Conservation (phyloP, 78 protist species). For the Ministeria vibrans region DNA sequence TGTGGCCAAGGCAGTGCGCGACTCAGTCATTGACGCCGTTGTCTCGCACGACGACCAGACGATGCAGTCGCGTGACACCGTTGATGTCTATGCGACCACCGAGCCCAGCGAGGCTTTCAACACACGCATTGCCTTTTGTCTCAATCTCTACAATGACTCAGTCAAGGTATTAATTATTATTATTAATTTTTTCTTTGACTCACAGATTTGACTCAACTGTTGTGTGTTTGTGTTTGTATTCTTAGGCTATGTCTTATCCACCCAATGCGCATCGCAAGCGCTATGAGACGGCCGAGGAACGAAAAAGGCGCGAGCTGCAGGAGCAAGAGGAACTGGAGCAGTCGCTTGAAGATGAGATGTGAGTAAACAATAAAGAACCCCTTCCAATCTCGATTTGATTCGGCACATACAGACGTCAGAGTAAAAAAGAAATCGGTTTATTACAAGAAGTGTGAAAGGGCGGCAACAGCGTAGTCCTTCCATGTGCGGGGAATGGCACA, state of each 20-base stretch:
- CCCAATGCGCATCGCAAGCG: slow-evolving; percentile 32
- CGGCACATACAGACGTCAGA: no score
- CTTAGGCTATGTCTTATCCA: slow-evolving; percentile 17
- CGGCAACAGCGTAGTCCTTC: no score
- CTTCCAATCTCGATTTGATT: no score
- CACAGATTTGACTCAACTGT: background rate
- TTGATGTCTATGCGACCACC: slow-evolving; percentile 72
- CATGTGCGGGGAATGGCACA: no score
- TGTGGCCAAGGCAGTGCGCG: slow-evolving; percentile 88
- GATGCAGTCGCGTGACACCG: slow-evolving; percentile 55
- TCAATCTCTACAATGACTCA: slow-evolving; percentile 77
- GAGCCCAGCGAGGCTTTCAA: slow-evolving; percentile 79
- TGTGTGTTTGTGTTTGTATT: background rate
- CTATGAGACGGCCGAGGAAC: slow-evolving; percentile 22
- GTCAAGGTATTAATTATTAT: slow-evolving; percentile 29
- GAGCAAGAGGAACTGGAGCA: background rate
- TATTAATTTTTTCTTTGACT: background rate
- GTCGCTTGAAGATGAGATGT: background rate
- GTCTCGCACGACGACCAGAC: slow-evolving; percentile 68
- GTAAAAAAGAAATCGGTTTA: no score
- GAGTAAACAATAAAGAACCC: background rate
- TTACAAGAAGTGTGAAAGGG: no score
- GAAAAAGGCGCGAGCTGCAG: no score
- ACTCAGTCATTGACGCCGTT: slow-evolving; percentile 81
- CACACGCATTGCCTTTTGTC: slow-evolving; percentile 70